phyloP scores from a whole-genome alignment of 2,329 filamentous ascomycete genomes.

The Aspergillus transmontanensis region DNA sequence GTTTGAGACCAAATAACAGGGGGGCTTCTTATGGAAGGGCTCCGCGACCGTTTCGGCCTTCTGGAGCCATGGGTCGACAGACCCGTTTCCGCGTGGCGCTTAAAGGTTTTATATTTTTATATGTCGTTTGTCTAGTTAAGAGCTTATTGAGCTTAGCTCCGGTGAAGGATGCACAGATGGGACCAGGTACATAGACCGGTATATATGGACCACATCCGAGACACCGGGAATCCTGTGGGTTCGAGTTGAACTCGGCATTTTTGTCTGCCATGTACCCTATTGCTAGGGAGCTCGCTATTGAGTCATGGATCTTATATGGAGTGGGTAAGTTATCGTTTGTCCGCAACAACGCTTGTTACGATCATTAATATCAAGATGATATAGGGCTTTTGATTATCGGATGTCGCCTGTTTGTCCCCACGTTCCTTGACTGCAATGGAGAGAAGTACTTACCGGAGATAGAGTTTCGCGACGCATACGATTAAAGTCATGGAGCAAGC shows the following conservation, averaged over 20 bases:
- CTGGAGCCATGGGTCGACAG: neutral
- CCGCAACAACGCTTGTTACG: no score
- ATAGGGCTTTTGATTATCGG: slow-evolving; percentile 3
- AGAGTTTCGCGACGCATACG: slow-evolving; percentile 1
- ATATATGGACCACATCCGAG: neutral
- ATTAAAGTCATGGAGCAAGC: neutral
- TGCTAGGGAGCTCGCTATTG: neutral
- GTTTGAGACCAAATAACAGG: neutral
- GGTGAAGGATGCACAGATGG: neutral
- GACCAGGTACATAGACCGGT: neutral
- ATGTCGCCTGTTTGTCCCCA: slow-evolving; percentile 1
- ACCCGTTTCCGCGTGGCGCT: neutral
- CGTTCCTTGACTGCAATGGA: neutral
- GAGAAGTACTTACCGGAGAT: neutral
- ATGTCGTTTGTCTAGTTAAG: neutral
- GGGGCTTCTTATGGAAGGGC: neutral
- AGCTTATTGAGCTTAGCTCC: neutral
- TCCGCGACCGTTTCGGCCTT: neutral
- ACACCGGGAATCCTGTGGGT: neutral
- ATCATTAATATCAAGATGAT: neutral
- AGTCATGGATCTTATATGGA: slow-evolving; percentile 3
- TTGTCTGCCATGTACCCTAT: neutral
- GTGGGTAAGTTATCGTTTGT: neutral
- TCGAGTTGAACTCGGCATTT: neutral
- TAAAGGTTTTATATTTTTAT: neutral